These are phyloP conservation scores for Stephanodiscus minutulus DNA, from an alignment of 108 stramenopile genomes.

Conservation along the genomic window DNA sequence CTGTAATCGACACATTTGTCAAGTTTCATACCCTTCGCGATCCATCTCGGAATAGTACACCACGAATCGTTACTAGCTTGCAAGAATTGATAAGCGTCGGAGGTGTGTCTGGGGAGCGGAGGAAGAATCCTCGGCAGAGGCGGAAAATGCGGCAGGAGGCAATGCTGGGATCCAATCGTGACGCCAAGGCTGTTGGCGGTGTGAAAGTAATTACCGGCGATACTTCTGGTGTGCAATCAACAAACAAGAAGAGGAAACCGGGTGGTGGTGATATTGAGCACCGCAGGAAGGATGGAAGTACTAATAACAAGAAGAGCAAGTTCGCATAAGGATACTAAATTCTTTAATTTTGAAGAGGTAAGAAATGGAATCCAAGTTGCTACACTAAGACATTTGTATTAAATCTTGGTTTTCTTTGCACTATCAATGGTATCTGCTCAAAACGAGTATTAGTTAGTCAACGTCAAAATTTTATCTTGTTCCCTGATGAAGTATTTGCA, in stretches of 20 bases:
- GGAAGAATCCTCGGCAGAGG: conserved; percentile 78
- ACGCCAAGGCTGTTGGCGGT: not conserved
- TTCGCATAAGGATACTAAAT: not conserved
- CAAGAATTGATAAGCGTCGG: conserved; percentile 53
- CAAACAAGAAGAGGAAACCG: not conserved
- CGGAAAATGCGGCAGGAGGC: conserved; percentile 52
- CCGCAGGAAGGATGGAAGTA: not conserved
- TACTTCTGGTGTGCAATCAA: not conserved
- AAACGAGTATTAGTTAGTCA: too few relatives aligned
- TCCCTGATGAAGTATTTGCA: too few relatives aligned
- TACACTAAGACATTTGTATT: too few relatives aligned
- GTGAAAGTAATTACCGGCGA: not conserved
- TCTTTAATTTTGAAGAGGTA: not conserved
- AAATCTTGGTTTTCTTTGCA: too few relatives aligned
- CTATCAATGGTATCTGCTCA: too few relatives aligned
- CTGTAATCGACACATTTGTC: conserved; percentile 22
- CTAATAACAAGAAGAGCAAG: not conserved
- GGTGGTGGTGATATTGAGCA: not conserved
- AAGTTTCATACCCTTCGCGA: conserved; percentile 17
- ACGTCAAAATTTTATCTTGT: too few relatives aligned
- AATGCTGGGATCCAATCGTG: conserved; percentile 17
- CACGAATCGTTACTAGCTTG: conserved; percentile 47
- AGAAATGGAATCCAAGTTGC: too few relatives aligned
- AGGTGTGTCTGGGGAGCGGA: conserved; percentile 61
- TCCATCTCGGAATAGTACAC: conserved; percentile 2